Evolutionary conservation across 768 basidiomycete species (phyloP), one percentile per base, ranked within the genome.

Genomic region (Neoboletus magnificus): DNA sequence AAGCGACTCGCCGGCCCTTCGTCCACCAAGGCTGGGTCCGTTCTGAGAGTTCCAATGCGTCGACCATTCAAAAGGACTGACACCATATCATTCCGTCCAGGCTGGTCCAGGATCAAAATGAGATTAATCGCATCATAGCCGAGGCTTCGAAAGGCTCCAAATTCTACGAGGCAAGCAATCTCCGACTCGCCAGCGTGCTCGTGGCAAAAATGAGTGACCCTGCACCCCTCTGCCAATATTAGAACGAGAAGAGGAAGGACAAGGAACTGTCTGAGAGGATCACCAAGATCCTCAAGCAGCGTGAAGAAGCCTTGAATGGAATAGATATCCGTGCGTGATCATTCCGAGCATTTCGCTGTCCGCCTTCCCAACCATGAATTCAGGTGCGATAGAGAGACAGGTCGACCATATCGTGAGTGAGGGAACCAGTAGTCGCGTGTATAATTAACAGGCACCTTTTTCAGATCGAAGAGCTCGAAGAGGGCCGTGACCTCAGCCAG

Each of bases 61-160:
- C 10, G 15, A 32, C 27, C 27, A 27, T 13, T 10, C 46, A 16
- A 55, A 42, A 33, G 35, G 41, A 30, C 59, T 63, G 54, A 72
- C 59, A 1, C 25, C n/a, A 8, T 18, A 7, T 25, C 18, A 56
- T 50, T 9, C 52, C 39, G 22, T 54, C 22, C 58, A 86, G 89
- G 50, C 79, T 91, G 55, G 80, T 87, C 9, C 82, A 82, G 58
- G 89, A 91, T 62, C 89, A 92, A 65, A 79, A 82, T 32, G 92
- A 92, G 66, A 89, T 96, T 43, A 95, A 94, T 62, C 83, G 82
- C 18, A 82, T 93, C 52, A 97, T 96, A 49, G 89, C 91, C 1
- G 91, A 96, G 50, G 93, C 84, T 18, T 93, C 91, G 8, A 93
- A 91, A 66, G 94, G 94, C 4, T 95, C 93, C 27, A 93, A 93